phyloP scores from a whole-genome alignment of 2,329 filamentous ascomycete genomes.

The Drechslerella dactyloides region DNA sequence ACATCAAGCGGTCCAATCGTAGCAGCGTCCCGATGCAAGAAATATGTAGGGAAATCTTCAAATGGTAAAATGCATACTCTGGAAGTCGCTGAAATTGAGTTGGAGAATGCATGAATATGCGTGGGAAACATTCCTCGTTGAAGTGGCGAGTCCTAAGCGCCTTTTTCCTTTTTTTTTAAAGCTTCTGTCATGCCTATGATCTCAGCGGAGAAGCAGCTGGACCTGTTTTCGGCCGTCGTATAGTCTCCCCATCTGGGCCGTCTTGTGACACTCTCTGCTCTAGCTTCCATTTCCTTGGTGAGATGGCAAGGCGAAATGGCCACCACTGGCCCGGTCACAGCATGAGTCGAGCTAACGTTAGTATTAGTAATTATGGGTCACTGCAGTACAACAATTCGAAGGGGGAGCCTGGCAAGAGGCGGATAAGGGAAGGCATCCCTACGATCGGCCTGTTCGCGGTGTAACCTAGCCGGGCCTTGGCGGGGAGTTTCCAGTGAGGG shows the following conservation, averaged over 20 bases:
- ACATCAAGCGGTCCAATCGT: constrained; percentile 48
- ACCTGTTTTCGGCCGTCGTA: constrained; percentile 8
- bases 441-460: constrained; percentile 40
- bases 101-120: constrained; percentile 28
- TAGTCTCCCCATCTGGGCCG: constrained; percentile 9
- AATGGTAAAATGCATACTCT: constrained; percentile 29
- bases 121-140: constrained; percentile 28
- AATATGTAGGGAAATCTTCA: constrained; percentile 29
- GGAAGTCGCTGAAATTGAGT: constrained; percentile 13
- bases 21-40: constrained; percentile 10
- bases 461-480: constrained; percentile 38
- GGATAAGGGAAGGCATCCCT: too few relatives aligned
- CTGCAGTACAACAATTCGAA: too few relatives aligned
- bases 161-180: constrained; percentile 6
- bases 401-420: too few relatives aligned
- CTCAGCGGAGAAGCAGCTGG: background rate
- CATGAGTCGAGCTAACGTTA: too few relatives aligned
- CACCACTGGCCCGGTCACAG: too few relatives aligned
- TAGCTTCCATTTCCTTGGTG: constrained; percentile 12
- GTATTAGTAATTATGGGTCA: too few relatives aligned
- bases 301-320: constrained; percentile 10
- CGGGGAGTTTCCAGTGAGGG: constrained; percentile 43
- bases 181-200: background rate
- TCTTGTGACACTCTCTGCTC: constrained; percentile 31
- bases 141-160: background rate